Evolutionary conservation across 441 rosid species (phyloP).

Genomic region (Gossypium armourianum): DNA sequence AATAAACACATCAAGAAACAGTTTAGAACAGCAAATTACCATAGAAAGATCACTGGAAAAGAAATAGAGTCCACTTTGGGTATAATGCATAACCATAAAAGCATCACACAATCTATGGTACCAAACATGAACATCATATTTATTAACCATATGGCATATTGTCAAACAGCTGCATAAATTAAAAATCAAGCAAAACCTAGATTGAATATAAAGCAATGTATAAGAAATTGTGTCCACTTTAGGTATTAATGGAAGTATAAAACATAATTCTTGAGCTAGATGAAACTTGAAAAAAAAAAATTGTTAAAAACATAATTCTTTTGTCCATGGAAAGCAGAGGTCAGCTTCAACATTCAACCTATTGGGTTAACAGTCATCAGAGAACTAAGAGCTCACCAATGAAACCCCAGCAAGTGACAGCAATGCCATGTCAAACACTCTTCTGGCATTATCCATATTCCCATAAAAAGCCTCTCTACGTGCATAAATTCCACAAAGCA

Average conservation of each 20-base stretch:
- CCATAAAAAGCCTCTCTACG: slow-evolving; percentile 75
- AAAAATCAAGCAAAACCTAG: background rate
- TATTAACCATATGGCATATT: background rate
- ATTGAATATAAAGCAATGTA: background rate
- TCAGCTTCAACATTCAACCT: slow-evolving; percentile 3
- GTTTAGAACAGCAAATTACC: background rate
- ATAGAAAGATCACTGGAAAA: background rate
- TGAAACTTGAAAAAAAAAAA: background rate
- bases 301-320: background rate
- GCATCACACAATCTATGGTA: background rate
- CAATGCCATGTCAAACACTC: slow-evolving; percentile 87
- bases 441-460: slow-evolving; percentile 75
- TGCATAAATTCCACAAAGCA: slow-evolving; percentile 94
- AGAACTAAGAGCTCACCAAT: slow-evolving; percentile 33
- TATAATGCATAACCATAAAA: background rate
- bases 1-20: background rate
- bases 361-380: slow-evolving; percentile 4
- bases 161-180: background rate
- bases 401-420: slow-evolving; percentile 67
- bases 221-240: background rate
- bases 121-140: background rate
- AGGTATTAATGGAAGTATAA: background rate
- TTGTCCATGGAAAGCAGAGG: slow-evolving; percentile 5
- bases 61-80: background rate
- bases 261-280: background rate